Evolutionary conservation across 352 stramenopile genomes (phyloP), one percentile per base, ranked within the genome.

Genomic region (Globisporangium alternatum): DNA sequence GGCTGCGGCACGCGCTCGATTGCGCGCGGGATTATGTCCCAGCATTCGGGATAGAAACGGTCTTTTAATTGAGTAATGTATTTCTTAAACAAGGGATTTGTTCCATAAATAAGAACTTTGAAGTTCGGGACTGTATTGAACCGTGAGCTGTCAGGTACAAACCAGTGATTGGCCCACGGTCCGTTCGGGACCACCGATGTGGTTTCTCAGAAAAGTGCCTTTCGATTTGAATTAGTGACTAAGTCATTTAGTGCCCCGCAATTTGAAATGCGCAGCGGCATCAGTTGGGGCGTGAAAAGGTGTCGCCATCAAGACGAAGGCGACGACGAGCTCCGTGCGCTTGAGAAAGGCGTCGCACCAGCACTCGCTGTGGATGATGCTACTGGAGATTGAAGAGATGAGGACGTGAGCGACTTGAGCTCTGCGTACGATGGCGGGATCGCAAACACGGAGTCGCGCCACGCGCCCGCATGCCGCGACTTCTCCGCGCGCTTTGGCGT

Each of bases 401-500:
- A 31, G 13, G 59, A 44, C 19, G 48, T 41, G 22, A 65, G 49
- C 59, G 49, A 52, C 59, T 39, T 56, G 48, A 65, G 59, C 25
- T 65, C 59, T 21, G 21, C 12, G 25, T 62, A 68, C 30, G 67
- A 64, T 10, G 49, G 47, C 15, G 64, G 59, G 15, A 59, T 58
- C 7, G 54, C 33, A 47, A 71, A 64, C 25, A 71, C 59, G 15
- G 64, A 71, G 30, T 74, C 60, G 22, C 64, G 59, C 55, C 58
- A 66, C n/a, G 25, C 54, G 5, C 41, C 60, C 6, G 31, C n/a
- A 15, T 54, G 45, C 6, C 58, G 39, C 1, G 53, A 15, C 47
- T 68, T 65, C 0, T n/a, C 13, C 35, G 39, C 9, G 8, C 44
- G 54, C 37, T 63, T 62, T 15, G 58, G 44, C 17, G 33, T 57